Percentiles rank a stretch among this genome's conserved stretches.
Evolutionary conservation across 2,329 filamentous ascomycete species (phyloP).

Genomic region (Sclerotinia nivalis): DNA sequence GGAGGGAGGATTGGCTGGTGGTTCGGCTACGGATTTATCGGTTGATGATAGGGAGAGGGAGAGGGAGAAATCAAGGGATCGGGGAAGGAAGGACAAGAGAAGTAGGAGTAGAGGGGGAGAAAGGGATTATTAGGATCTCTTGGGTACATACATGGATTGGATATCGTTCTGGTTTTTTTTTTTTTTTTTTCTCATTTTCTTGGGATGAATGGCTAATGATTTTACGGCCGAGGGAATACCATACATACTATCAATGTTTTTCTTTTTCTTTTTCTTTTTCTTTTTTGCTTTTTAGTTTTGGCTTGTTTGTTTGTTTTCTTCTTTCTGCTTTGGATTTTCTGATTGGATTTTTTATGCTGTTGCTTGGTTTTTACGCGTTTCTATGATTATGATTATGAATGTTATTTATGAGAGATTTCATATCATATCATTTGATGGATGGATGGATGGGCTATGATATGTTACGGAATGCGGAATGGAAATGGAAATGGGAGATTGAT

Average conservation of each 20-base stretch:
- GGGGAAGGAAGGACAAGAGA: background rate
- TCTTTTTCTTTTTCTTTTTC: background rate
- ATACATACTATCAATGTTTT: background rate
- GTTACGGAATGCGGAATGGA: background rate
- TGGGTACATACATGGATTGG: background rate
- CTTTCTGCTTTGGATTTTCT: background rate
- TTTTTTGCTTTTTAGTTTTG: background rate
- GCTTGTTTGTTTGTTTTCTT: background rate
- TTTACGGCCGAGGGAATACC: slow-evolving; percentile 6
- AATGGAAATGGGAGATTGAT: background rate
- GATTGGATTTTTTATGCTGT: no score
- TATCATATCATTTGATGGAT: no score
- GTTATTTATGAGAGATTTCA: background rate
- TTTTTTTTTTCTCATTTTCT: background rate
- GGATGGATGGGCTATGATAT: no score
- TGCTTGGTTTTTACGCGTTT: background rate
- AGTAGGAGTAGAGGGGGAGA: slow-evolving; percentile 10
- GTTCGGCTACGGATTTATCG: background rate
- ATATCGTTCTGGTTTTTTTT: background rate
- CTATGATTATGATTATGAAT: background rate
- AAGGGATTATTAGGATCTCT: slow-evolving; percentile 11
- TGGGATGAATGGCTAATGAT: background rate
- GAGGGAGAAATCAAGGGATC: background rate
- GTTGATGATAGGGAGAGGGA: background rate
- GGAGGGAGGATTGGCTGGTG: slow-evolving; percentile 23